Conservation (phyloP, 2,329 filamentous ascomycete species). For the Diaporthe longicolla region DNA sequence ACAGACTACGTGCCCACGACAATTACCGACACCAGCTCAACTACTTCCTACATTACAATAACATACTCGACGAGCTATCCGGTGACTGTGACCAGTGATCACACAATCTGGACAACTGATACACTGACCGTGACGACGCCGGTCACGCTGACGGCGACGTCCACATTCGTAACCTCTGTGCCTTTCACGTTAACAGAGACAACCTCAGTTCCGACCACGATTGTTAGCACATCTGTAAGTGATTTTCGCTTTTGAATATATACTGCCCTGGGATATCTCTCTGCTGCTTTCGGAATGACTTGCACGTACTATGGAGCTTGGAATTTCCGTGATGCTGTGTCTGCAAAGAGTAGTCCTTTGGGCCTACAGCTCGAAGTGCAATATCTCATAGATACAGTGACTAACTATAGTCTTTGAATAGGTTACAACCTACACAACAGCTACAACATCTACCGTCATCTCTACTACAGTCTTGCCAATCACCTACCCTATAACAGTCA, state of each 20-base stretch:
- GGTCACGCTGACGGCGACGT: not conserved
- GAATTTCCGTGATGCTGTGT: too few relatives aligned
- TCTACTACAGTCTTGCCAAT: not conserved
- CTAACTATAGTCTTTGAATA: not conserved
- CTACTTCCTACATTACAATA: conserved; percentile 19
- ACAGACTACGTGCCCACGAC: not conserved
- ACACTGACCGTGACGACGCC: too few relatives aligned
- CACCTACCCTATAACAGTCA: conserved; percentile 29
- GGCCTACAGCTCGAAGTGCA: not conserved
- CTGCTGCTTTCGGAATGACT: not conserved
- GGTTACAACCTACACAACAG: conserved; percentile 43
- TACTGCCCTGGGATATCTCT: not conserved
- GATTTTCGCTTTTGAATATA: not conserved
- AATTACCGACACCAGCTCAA: conserved; percentile 4
- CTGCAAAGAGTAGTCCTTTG: not conserved
- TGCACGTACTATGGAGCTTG: not conserved
- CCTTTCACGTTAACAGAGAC: conserved; percentile 32
- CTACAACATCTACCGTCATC: conserved; percentile 9
- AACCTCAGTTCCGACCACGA: not conserved
- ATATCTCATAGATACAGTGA: not conserved
- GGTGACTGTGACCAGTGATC: conserved; percentile 1
- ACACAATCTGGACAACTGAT: conserved; percentile 7
- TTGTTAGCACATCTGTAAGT: conserved; percentile 45
- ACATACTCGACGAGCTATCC: conserved; percentile 28
- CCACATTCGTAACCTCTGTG: conserved; percentile 12